Evolutionary conservation across 73 alveolate genomes (phyloP).

Genomic region (Durusdinium trenchii): DNA sequence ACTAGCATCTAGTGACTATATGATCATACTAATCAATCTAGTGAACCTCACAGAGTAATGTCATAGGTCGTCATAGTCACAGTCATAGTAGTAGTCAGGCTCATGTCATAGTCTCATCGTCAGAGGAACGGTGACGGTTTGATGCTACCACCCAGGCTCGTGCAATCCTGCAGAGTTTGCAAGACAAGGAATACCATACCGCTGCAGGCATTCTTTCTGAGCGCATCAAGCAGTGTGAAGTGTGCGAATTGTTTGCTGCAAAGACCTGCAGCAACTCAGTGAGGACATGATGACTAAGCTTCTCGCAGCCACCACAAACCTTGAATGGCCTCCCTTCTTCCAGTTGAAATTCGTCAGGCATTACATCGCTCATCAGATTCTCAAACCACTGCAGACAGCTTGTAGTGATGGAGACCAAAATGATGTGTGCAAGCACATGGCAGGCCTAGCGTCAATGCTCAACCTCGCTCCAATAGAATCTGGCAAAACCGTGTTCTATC

Average conservation of each 20-base stretch:
- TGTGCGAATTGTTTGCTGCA: background rate
- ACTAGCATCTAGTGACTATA: too few species aligned
- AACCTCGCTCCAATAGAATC: background rate
- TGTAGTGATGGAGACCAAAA: background rate
- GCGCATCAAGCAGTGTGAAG: background rate
- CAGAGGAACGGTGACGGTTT: too few species aligned
- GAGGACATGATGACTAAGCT: background rate
- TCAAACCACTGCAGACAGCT: background rate
- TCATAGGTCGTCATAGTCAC: too few species aligned
- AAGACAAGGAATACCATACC: background rate
- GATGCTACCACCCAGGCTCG: background rate
- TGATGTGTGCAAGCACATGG: background rate
- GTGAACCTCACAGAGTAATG: too few species aligned
- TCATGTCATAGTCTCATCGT: too few species aligned
- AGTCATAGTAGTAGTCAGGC: too few species aligned
- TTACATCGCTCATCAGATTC: background rate
- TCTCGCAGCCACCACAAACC: background rate
- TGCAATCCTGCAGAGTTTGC: background rate
- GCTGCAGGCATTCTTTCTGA: background rate
- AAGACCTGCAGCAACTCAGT: background rate
- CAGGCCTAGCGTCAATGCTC: background rate
- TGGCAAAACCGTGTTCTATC: background rate
- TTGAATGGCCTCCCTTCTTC: background rate
- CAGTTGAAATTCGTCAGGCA: background rate
- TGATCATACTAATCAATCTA: too few species aligned